Base-by-base conservation (phyloP, 75 land plant species). In the Selaginella moellendorffii region DNA sequence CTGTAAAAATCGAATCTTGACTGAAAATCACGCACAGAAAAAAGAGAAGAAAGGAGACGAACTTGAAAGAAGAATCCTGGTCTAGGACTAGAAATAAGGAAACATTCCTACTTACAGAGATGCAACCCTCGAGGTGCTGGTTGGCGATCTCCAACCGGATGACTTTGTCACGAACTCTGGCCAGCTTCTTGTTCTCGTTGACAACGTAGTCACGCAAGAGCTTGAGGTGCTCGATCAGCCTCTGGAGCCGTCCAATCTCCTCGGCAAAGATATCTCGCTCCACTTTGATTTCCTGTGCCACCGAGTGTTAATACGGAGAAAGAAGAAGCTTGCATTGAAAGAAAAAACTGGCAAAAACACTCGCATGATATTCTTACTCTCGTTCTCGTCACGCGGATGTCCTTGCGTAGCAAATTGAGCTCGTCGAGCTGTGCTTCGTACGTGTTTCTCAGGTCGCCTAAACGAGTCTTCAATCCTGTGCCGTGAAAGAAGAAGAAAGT, bases 241-340 rank as follows among this genome's bases (percentile, higher is more conserved):
- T 56, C n/a, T 56, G 59, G 5, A 56, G n/a, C 24, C 59, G 5
- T 56, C 59, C 59, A 21, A 56, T 56, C 59, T 56, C 59, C 24
- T 56, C 59, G 59, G 59, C 59, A 56, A 21, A 56, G 9, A 56
- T n/a, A 56, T 56, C 59, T 56, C 59, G 5, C 24, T 56, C 59
- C 8, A 56, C 59, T 19, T 56, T 56, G 9, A 56, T 56, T 19
- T 56, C 59, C 59, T 56, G 59, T 8, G 2, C 2, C 2, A 8
- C 9, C n/a, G n/a, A n/a, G n/a, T n/a, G n/a, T n/a, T n/a, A n/a
- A n/a, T n/a, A n/a, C n/a, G n/a, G n/a, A n/a, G n/a, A n/a, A n/a
- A n/a, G n/a, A n/a, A n/a, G n/a, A n/a, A n/a, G n/a, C n/a, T n/a
- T n/a, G n/a, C n/a, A n/a, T n/a, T n/a, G n/a, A n/a, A n/a, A n/a